Base-by-base conservation (phyloP, 148 eudicot species). In the Oxyria digyna region DNA sequence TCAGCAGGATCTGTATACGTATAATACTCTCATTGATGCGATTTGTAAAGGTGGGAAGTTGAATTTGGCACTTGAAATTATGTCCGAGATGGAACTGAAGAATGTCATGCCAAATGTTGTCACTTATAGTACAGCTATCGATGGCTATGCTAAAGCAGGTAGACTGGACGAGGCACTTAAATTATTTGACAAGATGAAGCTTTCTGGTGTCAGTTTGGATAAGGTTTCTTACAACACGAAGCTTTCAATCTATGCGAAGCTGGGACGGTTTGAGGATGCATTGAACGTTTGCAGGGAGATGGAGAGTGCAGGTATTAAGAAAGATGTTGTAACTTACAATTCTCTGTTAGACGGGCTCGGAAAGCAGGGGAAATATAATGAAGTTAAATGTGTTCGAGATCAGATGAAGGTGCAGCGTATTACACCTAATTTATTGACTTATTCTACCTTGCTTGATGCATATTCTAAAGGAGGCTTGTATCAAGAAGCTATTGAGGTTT, bases 311-410 rank as follows among this genome's bases (percentile, higher is more conserved):
- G 95, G 96, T 17, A 84, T 93, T 23, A 86, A 81, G 75, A 87
- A 86, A 70, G 98, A 93, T 75, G 98, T 93, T 69, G 96, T 93
- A 54, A 93, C 98, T 38, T 93, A 89, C 64, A 93, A 93, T 77
- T 88, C 98, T 4, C 80, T 93, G 69, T 69, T 93, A 72, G 96
- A 88, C 73, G 98, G 98, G 29, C 87, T 84, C 75, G 98, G 98
- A 42, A 93, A 93, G 71, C 98, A 93, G 76, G 98, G 97, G 49
- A 87, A 78, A 82, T 94, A 90, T 68, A 83, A 72, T 68, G 81
- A 88, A 78, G 98, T 90, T 37, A 88, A 83, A 59, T 77, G 82
- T 12, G 81, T 90, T 62, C 86, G 88, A 72, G 72, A 45, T 55
- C 76, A 82, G 80, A 94, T 94, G 97, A 94, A 87, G 71, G 70